Conservation (phyloP, 2,329 filamentous ascomycete genomes). For the Cladosporium velox region DNA sequence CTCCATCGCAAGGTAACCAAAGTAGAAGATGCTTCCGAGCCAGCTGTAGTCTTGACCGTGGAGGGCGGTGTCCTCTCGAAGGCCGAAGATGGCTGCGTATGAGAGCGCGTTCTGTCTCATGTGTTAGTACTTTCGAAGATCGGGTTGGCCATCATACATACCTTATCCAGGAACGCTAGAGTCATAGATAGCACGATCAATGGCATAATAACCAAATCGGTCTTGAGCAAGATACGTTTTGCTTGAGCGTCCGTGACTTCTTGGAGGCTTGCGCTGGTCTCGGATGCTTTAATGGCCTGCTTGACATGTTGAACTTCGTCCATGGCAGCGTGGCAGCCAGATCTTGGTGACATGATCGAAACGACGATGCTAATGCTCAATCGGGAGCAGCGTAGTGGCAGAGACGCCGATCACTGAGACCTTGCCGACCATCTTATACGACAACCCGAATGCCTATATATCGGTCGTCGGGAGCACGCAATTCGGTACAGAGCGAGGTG, state of each 20-base stretch:
- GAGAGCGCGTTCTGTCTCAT: constrained; percentile 21
- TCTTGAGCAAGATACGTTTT: background rate
- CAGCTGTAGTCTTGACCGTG: constrained; percentile 65
- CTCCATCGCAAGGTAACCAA: constrained; percentile 61
- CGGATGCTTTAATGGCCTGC: background rate
- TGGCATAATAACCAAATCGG: background rate
- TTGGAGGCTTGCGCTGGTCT: background rate
- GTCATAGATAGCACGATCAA: background rate
- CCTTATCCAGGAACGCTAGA: background rate
- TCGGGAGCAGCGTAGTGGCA: background rate
- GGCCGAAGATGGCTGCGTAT: constrained; percentile 64
- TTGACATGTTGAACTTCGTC: background rate
- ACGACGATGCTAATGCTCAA: background rate
- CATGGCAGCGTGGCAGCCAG: background rate
- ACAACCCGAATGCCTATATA: background rate
- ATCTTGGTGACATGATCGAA: background rate
- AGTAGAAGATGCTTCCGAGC: constrained; percentile 63
- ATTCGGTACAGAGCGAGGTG: background rate
- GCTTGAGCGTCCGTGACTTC: background rate
- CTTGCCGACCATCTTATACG: background rate
- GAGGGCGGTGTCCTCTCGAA: constrained; percentile 57
- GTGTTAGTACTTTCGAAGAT: background rate
- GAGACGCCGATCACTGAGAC: background rate
- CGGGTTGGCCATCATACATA: background rate
- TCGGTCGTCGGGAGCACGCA: background rate